Evolutionary conservation across 2,329 filamentous ascomycete species (phyloP).

Genomic region (Alternaria infectoria): DNA sequence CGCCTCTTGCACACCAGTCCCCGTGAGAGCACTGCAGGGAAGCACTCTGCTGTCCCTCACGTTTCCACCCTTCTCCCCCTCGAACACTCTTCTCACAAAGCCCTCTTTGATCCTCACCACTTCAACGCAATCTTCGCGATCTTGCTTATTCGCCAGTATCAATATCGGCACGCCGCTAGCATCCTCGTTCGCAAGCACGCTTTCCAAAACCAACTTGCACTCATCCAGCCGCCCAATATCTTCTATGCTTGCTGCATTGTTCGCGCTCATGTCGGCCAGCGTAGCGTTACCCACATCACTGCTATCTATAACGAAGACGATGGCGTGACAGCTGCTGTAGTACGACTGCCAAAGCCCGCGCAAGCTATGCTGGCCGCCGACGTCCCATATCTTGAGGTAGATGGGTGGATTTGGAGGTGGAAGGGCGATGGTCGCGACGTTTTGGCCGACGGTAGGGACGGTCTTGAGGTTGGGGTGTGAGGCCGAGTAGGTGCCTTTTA

Average conservation of each 20-base stretch:
- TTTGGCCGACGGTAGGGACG: conserved; percentile 95
- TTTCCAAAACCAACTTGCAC: conserved; percentile 87
- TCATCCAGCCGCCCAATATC: conserved; percentile 73
- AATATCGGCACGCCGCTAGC: conserved; percentile 90
- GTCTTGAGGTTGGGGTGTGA: conserved; percentile 77
- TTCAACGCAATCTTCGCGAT: conserved; percentile 95
- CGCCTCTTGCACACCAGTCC: conserved; percentile 83
- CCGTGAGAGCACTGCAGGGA: conserved; percentile 88
- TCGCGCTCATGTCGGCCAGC: conserved; percentile 58
- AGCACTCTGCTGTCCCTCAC: conserved; percentile 91
- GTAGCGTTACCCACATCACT: conserved; percentile 88
- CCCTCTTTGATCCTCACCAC: conserved; percentile 98
- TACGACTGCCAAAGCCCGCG: conserved; percentile 95
- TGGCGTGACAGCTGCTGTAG: conserved; percentile 91
- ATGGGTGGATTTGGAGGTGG: conserved; percentile 70
- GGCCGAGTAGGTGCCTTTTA: conserved; percentile 83
- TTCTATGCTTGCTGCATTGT: conserved; percentile 40
- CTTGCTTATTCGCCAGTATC: conserved; percentile 96
- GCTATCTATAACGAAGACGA: conserved; percentile 96
- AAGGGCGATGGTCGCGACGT: conserved; percentile 88
- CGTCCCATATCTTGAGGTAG: conserved; percentile 98
- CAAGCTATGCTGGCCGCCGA: conserved; percentile 89
- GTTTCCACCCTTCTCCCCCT: conserved; percentile 85
- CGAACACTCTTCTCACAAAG: conserved; percentile 91
- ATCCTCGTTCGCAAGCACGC: conserved; percentile 84